Conservation (phyloP, 306 rosid species). For the Lathyrus tuberosus region DNA sequence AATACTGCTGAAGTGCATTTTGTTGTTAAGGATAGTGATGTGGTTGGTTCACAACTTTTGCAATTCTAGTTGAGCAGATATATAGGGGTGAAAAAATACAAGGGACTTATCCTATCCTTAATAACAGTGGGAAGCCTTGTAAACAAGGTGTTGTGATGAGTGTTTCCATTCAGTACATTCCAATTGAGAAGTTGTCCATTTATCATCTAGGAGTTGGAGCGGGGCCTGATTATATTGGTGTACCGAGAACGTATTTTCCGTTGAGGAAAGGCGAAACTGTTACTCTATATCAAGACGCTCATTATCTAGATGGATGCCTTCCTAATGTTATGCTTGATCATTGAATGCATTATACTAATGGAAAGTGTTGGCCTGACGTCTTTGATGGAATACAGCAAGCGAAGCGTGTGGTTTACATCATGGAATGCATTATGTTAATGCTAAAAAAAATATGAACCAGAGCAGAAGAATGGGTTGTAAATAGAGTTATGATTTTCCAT, state of each 20-base stretch:
- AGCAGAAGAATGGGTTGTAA: no score
- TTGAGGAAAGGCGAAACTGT: constrained; percentile 85
- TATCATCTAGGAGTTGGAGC: constrained; percentile 88
- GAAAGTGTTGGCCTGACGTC: constrained; percentile 87
- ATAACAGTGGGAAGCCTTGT: constrained; percentile 77
- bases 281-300: constrained; percentile 92
- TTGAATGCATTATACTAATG: constrained; percentile 70
- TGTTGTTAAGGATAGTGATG: no score
- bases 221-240: constrained; percentile 85
- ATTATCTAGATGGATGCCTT: constrained; percentile 79
- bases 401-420: constrained; percentile 72
- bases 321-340: constrained; percentile 68
- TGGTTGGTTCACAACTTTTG: constrained; percentile 82
- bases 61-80: constrained; percentile 80
- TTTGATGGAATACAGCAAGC: constrained; percentile 79
- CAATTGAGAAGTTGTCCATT: constrained; percentile 67
- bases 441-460: no score
- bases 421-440: no score
- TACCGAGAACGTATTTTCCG: constrained; percentile 93
- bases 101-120: constrained; percentile 76
- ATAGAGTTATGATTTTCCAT: no score
- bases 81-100: constrained; percentile 64
- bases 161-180: constrained; percentile 78
- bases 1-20: constrained; percentile 76
- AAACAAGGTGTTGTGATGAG: constrained; percentile 71